Conservation (phyloP, 1,284 basidiomycete species). For the Puccinia coronata region DNA sequence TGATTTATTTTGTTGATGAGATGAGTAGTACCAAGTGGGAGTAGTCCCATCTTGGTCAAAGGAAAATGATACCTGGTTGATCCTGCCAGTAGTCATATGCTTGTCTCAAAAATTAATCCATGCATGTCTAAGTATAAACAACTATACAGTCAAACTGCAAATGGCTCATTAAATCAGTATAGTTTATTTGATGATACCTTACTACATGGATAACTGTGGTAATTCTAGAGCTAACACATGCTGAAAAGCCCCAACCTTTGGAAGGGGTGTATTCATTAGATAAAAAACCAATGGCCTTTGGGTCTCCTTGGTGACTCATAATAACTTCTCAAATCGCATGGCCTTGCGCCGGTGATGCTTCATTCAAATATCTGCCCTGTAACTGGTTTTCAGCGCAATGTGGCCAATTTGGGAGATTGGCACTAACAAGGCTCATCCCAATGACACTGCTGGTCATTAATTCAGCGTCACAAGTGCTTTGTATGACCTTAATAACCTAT, state of each 20-base stretch:
- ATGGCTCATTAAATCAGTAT: slow-evolving; percentile 19
- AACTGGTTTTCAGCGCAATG: too few species aligned
- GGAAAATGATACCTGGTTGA: slow-evolving; percentile 63
- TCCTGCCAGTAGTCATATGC: slow-evolving; percentile 67
- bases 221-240: slow-evolving; percentile 54
- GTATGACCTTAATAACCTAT: too few species aligned
- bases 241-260: slow-evolving; percentile 64
- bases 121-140: slow-evolving; percentile 51
- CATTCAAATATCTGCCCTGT: too few species aligned
- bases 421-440: too few species aligned
- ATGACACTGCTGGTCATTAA: too few species aligned
- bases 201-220: slow-evolving; percentile 12
- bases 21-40: not conserved
- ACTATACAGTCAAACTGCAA: slow-evolving; percentile 11
- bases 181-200: slow-evolving; percentile 22
- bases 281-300: slow-evolving; percentile 66
- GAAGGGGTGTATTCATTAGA: slow-evolving; percentile 68
- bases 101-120: slow-evolving; percentile 64
- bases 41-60: not conserved
- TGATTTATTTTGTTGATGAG: not conserved
- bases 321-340: slow-evolving; percentile 67
- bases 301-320: slow-evolving; percentile 67
- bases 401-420: too few species aligned
- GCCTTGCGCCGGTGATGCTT: slow-evolving; percentile 65
- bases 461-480: too few species aligned